A percentile compares a stretch with the other conserved stretches of the same genome.
These are phyloP conservation scores for fission yeast (Schizosaccharomyces pombe) DNA, from an alignment of 805 yeast genomes.

Conservation along the genomic window DNA sequence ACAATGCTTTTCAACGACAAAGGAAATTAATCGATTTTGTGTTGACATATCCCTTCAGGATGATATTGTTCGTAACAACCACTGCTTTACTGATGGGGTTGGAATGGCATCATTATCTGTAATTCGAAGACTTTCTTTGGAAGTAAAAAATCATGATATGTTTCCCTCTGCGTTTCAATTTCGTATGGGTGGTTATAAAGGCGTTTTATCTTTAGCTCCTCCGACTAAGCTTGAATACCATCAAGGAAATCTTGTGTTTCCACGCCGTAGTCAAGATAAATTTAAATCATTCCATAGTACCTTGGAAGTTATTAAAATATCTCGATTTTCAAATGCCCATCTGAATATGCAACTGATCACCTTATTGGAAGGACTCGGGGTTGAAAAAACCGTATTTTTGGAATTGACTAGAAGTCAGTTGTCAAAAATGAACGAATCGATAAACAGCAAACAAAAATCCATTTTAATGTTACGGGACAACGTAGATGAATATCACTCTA, in stretches of 20 bases:
- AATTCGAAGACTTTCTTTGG: neutral
- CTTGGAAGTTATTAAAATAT: neutral
- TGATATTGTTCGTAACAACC: slow-evolving; percentile 3
- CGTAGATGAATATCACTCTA: neutral
- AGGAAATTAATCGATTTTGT: neutral
- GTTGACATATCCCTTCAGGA: slow-evolving; percentile 17
- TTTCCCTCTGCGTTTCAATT: slow-evolving; percentile 6
- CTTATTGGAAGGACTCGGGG: slow-evolving; percentile 5
- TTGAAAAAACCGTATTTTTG: slow-evolving; percentile 3
- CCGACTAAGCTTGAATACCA: neutral
- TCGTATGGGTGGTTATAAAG: slow-evolving; percentile 7
- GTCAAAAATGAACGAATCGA: neutral
- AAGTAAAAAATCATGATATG: slow-evolving; percentile 2
- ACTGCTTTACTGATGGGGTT: slow-evolving; percentile 6
- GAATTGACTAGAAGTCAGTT: slow-evolving; percentile 1
- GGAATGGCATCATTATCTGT: slow-evolving; percentile 7
- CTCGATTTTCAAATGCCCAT: slow-evolving; percentile 1
- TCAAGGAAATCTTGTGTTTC: slow-evolving; percentile 4
- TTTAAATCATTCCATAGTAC: neutral
- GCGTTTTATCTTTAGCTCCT: slow-evolving; percentile 4
- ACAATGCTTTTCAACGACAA: slow-evolving; percentile 1
- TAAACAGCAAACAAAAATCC: neutral
- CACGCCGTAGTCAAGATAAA: slow-evolving; percentile 5
- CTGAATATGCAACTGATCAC: slow-evolving; percentile 6
- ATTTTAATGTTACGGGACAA: neutral